Evolutionary conservation across 768 basidiomycete species (phyloP).

Genomic region (Lactarius quietus): DNA sequence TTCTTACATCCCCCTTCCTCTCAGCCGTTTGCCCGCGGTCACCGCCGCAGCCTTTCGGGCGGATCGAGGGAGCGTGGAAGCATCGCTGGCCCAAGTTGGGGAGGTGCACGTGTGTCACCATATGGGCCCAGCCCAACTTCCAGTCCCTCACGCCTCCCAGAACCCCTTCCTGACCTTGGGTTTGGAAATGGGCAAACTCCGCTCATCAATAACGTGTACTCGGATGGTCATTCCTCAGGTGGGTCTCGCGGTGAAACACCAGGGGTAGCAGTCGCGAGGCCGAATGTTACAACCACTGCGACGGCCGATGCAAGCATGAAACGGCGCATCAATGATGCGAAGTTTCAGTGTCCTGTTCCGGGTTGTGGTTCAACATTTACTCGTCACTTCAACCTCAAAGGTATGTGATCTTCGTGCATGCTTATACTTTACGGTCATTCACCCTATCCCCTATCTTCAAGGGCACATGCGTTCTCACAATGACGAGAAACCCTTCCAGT

Average conservation of each 20-base stretch:
- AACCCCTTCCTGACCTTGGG: conserved; percentile 47
- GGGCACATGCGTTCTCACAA: conserved; percentile 95
- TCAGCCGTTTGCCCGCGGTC: conserved; percentile 38
- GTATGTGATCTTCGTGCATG: conserved; percentile 38
- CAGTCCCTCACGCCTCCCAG: conserved; percentile 14
- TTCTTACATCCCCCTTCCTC: conserved; percentile 42
- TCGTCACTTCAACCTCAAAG: conserved; percentile 90
- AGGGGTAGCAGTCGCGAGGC: conserved; percentile 47
- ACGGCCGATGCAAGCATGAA: conserved; percentile 85
- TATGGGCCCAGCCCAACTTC: conserved; percentile 23
- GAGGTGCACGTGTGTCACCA: conserved; percentile 23
- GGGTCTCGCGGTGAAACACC: conserved; percentile 24
- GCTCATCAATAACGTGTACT: conserved; percentile 7
- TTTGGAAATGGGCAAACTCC: conserved; percentile 3
- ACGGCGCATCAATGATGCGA: conserved; percentile 84
- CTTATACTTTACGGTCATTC: background rate
- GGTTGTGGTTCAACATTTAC: conserved; percentile 98
- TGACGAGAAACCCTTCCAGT: conserved; percentile 92
- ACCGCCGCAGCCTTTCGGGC: conserved; percentile 42
- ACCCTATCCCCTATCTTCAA: conserved; percentile 29
- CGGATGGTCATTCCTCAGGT: conserved; percentile 10
- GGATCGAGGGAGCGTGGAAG: conserved; percentile 37
- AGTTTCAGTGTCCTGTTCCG: conserved; percentile 87
- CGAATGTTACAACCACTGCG: conserved; percentile 87
- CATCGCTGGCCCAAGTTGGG: conserved; percentile 20